These are phyloP conservation scores for Boletus chippewaensis DNA, from an alignment of 1,284 basidiomycete genomes.

Conservation along the genomic window DNA sequence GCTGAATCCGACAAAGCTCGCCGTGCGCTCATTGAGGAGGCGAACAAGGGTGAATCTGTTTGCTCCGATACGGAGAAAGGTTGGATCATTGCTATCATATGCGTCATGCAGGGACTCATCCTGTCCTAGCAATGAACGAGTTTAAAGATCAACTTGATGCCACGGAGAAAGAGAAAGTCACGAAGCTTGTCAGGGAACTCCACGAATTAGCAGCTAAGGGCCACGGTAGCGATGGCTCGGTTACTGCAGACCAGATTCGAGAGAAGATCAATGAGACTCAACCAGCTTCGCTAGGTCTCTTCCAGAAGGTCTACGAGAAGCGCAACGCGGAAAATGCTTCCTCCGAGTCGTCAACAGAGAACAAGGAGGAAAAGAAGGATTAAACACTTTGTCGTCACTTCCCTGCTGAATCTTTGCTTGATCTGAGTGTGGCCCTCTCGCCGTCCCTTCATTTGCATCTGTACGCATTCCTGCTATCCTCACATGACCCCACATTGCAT, in stretches of 20 bases:
- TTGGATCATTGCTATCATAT: slow-evolving; percentile 28
- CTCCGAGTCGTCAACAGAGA: slow-evolving; percentile 42
- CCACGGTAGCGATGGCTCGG: slow-evolving; percentile 74
- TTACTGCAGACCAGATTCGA: slow-evolving; percentile 85
- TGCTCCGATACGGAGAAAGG: slow-evolving; percentile 95
- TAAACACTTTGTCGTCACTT: slow-evolving; percentile 32
- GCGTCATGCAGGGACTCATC: slow-evolving; percentile 1
- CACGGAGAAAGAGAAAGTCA: slow-evolving; percentile 90
- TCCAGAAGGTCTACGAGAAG: slow-evolving; percentile 99
- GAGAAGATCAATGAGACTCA: slow-evolving; percentile 96
- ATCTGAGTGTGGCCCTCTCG: slow-evolving; percentile 11
- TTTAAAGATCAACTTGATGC: slow-evolving; percentile 96
- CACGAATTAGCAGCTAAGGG: slow-evolving; percentile 89
- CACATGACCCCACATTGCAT: slow-evolving; percentile 20
- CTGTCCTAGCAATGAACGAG: slow-evolving; percentile 75
- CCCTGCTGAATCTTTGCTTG: slow-evolving; percentile 2
- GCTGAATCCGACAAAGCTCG: slow-evolving; percentile 90
- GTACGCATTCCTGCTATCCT: slow-evolving; percentile 1
- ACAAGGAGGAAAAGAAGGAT: slow-evolving; percentile 69
- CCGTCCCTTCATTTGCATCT: slow-evolving; percentile 28
- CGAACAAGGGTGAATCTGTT: slow-evolving; percentile 95
- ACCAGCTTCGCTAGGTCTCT: slow-evolving; percentile 91
- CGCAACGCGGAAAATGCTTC: slow-evolving; percentile 62
- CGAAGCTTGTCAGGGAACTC: slow-evolving; percentile 80
- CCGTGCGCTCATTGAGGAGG: slow-evolving; percentile 87